Percentiles rank a stretch among this genome's conserved stretches.
Conservation (phyloP, 352 stramenopile species). For the Blastocystis sp. region DNA sequence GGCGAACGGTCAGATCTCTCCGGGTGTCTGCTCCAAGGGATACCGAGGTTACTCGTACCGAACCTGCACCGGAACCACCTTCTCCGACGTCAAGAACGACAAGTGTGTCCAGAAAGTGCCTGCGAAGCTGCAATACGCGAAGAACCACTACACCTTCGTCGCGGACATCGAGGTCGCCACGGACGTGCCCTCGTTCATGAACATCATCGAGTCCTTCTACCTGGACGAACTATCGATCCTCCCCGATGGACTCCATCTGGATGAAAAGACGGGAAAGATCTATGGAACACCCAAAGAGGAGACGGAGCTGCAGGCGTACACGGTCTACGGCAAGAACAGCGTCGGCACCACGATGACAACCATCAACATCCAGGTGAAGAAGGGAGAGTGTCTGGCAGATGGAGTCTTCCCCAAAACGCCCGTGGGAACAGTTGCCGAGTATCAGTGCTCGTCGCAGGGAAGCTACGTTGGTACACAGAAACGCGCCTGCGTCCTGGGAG, state of each 20-base stretch:
- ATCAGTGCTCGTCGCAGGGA: neutral
- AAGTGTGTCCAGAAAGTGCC: slow-evolving; percentile 9
- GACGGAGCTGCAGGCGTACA: neutral
- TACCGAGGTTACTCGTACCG: slow-evolving; percentile 8
- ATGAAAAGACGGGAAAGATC: slow-evolving; percentile 2
- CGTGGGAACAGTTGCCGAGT: neutral
- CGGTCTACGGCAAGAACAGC: slow-evolving; percentile 35
- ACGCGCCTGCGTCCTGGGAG: slow-evolving; percentile 1
- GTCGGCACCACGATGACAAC: neutral
- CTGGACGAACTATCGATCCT: neutral
- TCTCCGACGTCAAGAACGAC: neutral
- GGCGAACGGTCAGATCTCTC: neutral
- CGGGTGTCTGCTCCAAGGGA: neutral
- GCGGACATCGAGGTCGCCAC: neutral
- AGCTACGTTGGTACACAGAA: slow-evolving; percentile 12
- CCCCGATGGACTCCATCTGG: neutral
- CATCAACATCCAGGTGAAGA: neutral
- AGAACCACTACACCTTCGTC: neutral
- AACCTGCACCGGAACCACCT: neutral
- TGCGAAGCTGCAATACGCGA: neutral
- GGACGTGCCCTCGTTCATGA: neutral
- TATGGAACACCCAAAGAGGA: neutral
- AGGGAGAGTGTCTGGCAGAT: neutral
- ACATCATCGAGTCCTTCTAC: slow-evolving; percentile 25
- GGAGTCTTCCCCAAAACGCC: neutral